A percentile compares a stretch with the other conserved stretches of the same genome.
Evolutionary conservation across 164 flowering plant genomes (phyloP).

Genomic region (Berberis vulgaris): DNA sequence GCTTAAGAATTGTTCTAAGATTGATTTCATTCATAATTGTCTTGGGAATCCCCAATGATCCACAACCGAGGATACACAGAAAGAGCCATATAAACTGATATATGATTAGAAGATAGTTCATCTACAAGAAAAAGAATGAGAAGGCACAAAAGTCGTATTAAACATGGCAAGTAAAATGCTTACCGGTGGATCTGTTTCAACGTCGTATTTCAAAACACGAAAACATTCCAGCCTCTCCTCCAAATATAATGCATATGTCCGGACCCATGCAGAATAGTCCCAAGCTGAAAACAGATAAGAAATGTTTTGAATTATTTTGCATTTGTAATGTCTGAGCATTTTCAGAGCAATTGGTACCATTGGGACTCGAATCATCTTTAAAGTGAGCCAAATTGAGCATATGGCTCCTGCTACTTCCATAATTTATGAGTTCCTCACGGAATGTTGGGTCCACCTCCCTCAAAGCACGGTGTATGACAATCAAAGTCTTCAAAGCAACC

Average conservation of each 20-base stretch:
- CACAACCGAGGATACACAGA: too few species aligned
- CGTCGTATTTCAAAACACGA: constrained; percentile 76
- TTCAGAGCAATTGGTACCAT: constrained; percentile 41
- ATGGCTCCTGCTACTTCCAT: constrained; percentile 75
- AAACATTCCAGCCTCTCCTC: constrained; percentile 94
- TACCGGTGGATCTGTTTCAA: constrained; percentile 79
- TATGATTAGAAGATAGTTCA: too few species aligned
- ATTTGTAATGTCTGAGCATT: neutral
- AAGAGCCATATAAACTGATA: too few species aligned
- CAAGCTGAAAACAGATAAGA: constrained; percentile 51
- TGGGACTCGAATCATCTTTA: constrained; percentile 94
- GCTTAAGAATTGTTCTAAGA: neutral
- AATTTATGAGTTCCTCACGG: constrained; percentile 85
- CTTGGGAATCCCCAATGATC: too few species aligned
- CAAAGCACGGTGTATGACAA: constrained; percentile 92
- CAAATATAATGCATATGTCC: constrained; percentile 82
- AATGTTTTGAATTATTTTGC: neutral
- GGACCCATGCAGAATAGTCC: constrained; percentile 99
- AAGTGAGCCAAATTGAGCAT: constrained; percentile 94
- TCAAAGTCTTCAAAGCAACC: constrained; percentile 94
- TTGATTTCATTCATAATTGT: too few species aligned
- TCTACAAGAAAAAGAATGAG: too few species aligned
- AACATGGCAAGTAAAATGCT: constrained; percentile 13
- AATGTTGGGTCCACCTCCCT: constrained; percentile 95
- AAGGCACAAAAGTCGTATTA: neutral